Base-by-base conservation (phyloP, 805 yeast genomes). In the Candida ulmi region DNA sequence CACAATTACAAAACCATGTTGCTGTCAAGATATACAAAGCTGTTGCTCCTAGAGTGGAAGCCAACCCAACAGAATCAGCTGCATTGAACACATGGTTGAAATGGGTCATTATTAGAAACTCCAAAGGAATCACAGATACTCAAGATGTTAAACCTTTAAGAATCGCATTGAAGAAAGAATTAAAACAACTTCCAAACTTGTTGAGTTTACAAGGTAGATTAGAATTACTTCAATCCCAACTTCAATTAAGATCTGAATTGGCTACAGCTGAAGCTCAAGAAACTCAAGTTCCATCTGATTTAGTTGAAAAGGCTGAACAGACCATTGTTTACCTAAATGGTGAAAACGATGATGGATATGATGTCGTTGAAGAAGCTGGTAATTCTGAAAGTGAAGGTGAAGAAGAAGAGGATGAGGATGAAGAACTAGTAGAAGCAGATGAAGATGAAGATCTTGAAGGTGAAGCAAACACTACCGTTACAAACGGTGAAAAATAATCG, bases 151-250 rank as follows among this genome's bases (percentile, higher is more conserved):
- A 77, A 33, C 62, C 71, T 3, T 60, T 91, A 40, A 82, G 78
- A 56, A 55, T 72, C 3, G 69, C 83, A 1, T 63, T 90, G 23
- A 62, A 68, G 16, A 66, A 74, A 40, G 81, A 75, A 25, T 68
- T 74, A 59, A 72, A 72, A 44, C 69, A 71, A 32, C 62, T 91
- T 46, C 83, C 90, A 8, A 72, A 76, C 30, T 67, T 91, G 37
- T 63, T 90, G 19, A 79, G 93, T 2, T 71, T 91, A 24, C 95
- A 90, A 59, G 99, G 99, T 35, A 76, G 93, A 47, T 66, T 91
- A 35, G 84, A 82, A 52, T 71, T 91, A 58, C 69, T 91, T 32
- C 74, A 74, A 47, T 74, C 88, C 3, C 98, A 91, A 62, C 71
- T 87, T 11, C 72, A 75, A 41, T 64, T 91, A 47, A 78, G 97